phyloP scores from a whole-genome alignment of 2,329 filamentous ascomycete genomes.

The Fulvia fulva region DNA sequence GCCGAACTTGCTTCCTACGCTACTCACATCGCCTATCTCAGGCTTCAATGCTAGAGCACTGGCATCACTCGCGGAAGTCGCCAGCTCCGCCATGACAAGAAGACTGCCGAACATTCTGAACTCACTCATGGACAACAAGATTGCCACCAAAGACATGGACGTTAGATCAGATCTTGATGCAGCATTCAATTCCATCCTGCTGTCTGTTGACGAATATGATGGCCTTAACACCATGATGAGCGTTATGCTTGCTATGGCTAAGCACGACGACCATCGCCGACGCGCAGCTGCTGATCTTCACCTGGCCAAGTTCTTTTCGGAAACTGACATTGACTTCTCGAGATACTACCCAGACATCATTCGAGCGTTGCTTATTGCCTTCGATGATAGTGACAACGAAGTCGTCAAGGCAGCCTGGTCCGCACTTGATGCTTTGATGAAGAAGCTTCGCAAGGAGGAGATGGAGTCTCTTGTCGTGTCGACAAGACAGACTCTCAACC shows the following conservation, averaged over 20 bases:
- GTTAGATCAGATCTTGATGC: conserved; percentile 69
- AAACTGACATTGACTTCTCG: conserved; percentile 81
- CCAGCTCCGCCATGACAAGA: conserved; percentile 84
- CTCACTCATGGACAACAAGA: conserved; percentile 87
- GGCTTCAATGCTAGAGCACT: conserved; percentile 92
- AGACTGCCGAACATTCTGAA: conserved; percentile 87
- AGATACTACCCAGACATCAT: conserved; percentile 95
- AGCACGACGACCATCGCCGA: conserved; percentile 86
- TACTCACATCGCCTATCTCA: conserved; percentile 84
- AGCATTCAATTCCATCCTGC: conserved; percentile 83
- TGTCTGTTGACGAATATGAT: conserved; percentile 93
- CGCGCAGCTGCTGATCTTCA: conserved; percentile 74
- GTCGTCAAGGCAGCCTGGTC: conserved; percentile 89
- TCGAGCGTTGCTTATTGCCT: conserved; percentile 81
- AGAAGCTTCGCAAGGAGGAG: conserved; percentile 88
- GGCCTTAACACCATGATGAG: conserved; percentile 95
- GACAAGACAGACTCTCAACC: conserved; percentile 78
- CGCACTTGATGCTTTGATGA: conserved; percentile 81
- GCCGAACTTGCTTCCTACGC: conserved; percentile 89
- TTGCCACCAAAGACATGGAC: conserved; percentile 70
- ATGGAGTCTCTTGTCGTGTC: conserved; percentile 91
- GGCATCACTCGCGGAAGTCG: conserved; percentile 88
- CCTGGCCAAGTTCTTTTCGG: conserved; percentile 79
- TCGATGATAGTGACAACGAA: conserved; percentile 76
- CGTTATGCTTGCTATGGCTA: conserved; percentile 79